Conservation (phyloP, 495 filamentous ascomycete species). For the Penicillium lividum region DNA sequence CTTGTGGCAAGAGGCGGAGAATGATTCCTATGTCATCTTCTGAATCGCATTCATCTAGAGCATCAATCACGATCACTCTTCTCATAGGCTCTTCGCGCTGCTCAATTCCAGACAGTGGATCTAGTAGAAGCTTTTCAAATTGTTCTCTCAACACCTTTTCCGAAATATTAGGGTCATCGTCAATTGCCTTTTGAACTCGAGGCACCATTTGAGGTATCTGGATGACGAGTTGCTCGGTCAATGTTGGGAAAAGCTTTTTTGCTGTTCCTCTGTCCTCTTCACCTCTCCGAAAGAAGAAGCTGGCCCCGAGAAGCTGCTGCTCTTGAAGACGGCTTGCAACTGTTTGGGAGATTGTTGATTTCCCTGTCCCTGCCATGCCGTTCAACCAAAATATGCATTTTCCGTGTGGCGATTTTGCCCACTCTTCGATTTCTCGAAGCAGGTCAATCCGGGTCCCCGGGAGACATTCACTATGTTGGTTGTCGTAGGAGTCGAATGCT, state of each 20-base stretch:
- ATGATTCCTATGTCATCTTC: slow-evolving; percentile 39
- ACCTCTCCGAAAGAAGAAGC: slow-evolving; percentile 20
- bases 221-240: slow-evolving; percentile 42
- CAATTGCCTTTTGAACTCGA: slow-evolving; percentile 38
- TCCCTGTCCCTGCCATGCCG: slow-evolving; percentile 47
- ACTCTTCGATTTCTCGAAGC: slow-evolving; percentile 30
- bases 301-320: slow-evolving; percentile 26
- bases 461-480: slow-evolving; percentile 34
- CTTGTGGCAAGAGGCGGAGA: slow-evolving; percentile 29
- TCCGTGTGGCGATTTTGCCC: slow-evolving; percentile 21
- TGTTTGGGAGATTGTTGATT: slow-evolving; percentile 44
- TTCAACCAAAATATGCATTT: slow-evolving; percentile 45
- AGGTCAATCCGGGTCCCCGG: slow-evolving; percentile 36
- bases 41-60: slow-evolving; percentile 57
- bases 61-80: slow-evolving; percentile 45
- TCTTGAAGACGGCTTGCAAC: slow-evolving; percentile 23
- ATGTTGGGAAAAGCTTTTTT: slow-evolving; percentile 44
- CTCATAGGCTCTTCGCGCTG: too few relatives aligned
- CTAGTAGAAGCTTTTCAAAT: slow-evolving; percentile 40
- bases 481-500: too few relatives aligned
- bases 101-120: slow-evolving; percentile 38
- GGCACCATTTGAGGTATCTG: slow-evolving; percentile 27
- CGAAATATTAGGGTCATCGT: slow-evolving; percentile 34
- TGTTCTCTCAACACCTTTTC: slow-evolving; percentile 2
- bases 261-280: slow-evolving; percentile 44